phyloP scores from a whole-genome alignment of 208 protist genomes.

The Leishmania major region DNA sequence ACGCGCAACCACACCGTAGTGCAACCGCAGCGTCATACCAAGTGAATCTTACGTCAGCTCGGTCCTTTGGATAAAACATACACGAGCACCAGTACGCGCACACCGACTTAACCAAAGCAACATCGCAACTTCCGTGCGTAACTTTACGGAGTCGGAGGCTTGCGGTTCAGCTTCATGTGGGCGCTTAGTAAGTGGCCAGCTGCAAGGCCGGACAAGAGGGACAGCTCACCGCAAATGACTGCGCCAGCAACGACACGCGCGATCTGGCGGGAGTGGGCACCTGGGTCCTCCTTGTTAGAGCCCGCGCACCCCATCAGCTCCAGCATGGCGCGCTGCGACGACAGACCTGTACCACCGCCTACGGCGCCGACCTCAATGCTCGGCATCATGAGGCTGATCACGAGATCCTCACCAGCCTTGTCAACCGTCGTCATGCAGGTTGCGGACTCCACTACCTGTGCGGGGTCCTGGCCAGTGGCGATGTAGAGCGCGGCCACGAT shows the following conservation, averaged over 20 bases:
- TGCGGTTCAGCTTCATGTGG: conserved; percentile 94
- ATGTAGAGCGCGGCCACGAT: conserved; percentile 98
- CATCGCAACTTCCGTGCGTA: not conserved
- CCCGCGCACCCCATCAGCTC: conserved; percentile 93
- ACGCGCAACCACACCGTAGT: not conserved
- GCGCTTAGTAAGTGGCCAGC: conserved; percentile 91
- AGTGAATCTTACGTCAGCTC: not conserved
- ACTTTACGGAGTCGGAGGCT: conserved; percentile 38
- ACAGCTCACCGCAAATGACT: conserved; percentile 98
- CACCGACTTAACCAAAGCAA: not conserved
- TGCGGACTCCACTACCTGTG: conserved; percentile 97
- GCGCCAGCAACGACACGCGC: conserved; percentile 91
- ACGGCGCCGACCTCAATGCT: conserved; percentile 99
- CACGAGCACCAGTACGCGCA: not conserved
- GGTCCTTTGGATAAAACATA: not conserved
- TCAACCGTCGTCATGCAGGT: conserved; percentile 98
- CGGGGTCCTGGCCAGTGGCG: conserved; percentile 98
- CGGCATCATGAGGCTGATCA: conserved; percentile 97
- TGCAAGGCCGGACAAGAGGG: conserved; percentile 93
- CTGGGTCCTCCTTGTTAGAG: conserved; percentile 80
- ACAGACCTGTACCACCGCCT: conserved; percentile 97
- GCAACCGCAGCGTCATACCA: not conserved
- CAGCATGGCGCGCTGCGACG: conserved; percentile 94
- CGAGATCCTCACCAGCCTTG: conserved; percentile 89
- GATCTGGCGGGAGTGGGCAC: conserved; percentile 91